Evolutionary conservation across 805 yeast genomes (phyloP), one percentile per base, ranked within the genome.

Genomic region (Candida succiphila): DNA sequence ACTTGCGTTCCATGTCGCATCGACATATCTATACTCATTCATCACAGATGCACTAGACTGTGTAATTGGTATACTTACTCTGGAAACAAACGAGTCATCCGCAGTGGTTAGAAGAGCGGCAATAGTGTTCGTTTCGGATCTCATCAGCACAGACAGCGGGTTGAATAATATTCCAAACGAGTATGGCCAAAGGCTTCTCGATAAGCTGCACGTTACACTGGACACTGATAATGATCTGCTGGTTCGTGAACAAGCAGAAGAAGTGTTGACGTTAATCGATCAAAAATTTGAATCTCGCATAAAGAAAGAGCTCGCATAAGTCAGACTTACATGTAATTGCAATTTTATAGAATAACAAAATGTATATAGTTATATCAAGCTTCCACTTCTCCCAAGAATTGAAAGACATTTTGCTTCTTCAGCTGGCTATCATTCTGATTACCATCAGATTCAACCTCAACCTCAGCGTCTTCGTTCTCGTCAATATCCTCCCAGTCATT

Each of bases 61-160:
- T 48, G 75, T 84, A 0, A 52, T 82, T 22, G 95, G 95, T 6
- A 68, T 89, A 0, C 51, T 92, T 33, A 76, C 51, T 45, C 71
- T 64, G 69, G 95, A 65, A 51, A 61, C 46, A 17, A 41, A 39
- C 1, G 51, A 42, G 31, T 66, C 65, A 3, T 57, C 54, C n/a
- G 65, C 79, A 10, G 56, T 78, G 0, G 67, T 87, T 69, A 65
- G 94, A 40, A 63, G 96, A 25, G 63, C 94, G 1, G 85, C 95
- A 0, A 65, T 86, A 3, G 81, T 78, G 10, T 53, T 87, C 17
- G 56, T 85, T 2, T 65, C 69, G 41, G 89, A 80, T 48, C 52
- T 82, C 33, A 50, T 80, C 2, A 58, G 69, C 5, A 54, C 72
- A 3, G 33, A 46, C 2, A 42, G 72, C 4, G 52, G 69, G 9